Evolutionary conservation across 495 filamentous ascomycete genomes (phyloP).

Genomic region (Halenospora varia): DNA sequence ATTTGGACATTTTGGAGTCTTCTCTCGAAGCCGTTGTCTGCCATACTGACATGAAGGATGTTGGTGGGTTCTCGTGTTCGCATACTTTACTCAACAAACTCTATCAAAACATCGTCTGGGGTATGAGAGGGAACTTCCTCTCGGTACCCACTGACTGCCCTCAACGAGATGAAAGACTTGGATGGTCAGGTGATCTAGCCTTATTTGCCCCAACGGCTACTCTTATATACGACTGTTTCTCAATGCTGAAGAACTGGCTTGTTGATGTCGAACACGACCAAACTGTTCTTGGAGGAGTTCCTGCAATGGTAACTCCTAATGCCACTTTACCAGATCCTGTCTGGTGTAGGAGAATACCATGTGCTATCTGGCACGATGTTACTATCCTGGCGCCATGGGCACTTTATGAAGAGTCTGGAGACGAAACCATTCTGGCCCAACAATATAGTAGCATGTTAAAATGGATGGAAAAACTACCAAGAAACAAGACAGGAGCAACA

Average conservation of each 20-base stretch:
- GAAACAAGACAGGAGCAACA: slow-evolving; percentile 24
- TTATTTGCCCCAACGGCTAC: slow-evolving; percentile 42
- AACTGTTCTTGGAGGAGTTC: slow-evolving; percentile 21
- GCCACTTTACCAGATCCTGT: slow-evolving; percentile 23
- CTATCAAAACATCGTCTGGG: slow-evolving; percentile 44
- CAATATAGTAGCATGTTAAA: slow-evolving; percentile 40
- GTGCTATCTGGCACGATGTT: slow-evolving; percentile 44
- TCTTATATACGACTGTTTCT: slow-evolving; percentile 42
- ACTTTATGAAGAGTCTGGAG: slow-evolving; percentile 36
- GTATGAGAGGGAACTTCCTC: slow-evolving; percentile 50
- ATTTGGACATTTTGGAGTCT: too few species aligned
- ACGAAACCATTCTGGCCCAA: slow-evolving; percentile 32
- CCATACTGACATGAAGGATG: slow-evolving; percentile 44
- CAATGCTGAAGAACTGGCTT: slow-evolving; percentile 45
- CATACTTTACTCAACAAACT: slow-evolving; percentile 41
- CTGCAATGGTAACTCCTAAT: slow-evolving; percentile 37
- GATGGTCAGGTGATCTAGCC: slow-evolving; percentile 49
- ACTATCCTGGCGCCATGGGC: slow-evolving; percentile 39
- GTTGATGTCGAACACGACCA: slow-evolving; percentile 4
- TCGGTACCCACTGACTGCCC: slow-evolving; percentile 49
- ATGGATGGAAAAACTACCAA: slow-evolving; percentile 36
- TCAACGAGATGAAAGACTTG: slow-evolving; percentile 49
- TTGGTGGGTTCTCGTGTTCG: slow-evolving; percentile 43
- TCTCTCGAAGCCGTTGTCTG: slow-evolving; percentile 41
- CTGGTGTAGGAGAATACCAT: slow-evolving; percentile 27